Evolutionary conservation across 306 rosid genomes (phyloP), one percentile per base, ranked within the genome.

Genomic region (Benincasa hispida): DNA sequence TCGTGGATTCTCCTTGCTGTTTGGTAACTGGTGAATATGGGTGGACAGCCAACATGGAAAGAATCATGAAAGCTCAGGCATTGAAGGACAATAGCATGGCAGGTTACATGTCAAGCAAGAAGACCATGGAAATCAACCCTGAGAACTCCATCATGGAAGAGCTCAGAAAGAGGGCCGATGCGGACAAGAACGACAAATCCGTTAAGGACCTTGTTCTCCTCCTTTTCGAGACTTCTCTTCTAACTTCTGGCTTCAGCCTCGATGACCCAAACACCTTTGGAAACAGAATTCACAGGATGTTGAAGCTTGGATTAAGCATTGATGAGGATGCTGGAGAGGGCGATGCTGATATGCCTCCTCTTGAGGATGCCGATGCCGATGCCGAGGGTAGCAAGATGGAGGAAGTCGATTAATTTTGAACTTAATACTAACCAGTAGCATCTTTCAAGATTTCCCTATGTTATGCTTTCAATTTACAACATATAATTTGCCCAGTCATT

Each of bases 331-430:
- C 86, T 0, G 89, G 62, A 0, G 98, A 88, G 0, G 93, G 55
- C 0, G 98, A 93, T 57, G 86, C 97, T 5, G 98, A 91, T 47
- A 93, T 93, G 98, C 97, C 97, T 0, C 88, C 97, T 15, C 76
- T 93, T 37, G 98, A 91, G 88, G 98, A 91, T 1, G 96, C 83
- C 0, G 98, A 90, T 4, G 98, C 85, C 0, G 98, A 93, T 10
- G 97, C 91, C 1, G 93, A 89, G 80, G 91, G 96, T 13, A 89
- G 96, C 97, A 93, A 91, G 92, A 93, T 93, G 98, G 98, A 93
- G 79, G 98, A 93, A 74, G 98, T 93, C 2, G 97, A 93, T 41
- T 91, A 89, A 91, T 48, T 53, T 45, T 42, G 21, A 18, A 53
- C 24, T 0, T 3, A 47, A 13, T 13, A 3, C 5, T 11, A 0